phyloP scores from a whole-genome alignment of 495 filamentous ascomycete species.

The Zalerion maritima region DNA sequence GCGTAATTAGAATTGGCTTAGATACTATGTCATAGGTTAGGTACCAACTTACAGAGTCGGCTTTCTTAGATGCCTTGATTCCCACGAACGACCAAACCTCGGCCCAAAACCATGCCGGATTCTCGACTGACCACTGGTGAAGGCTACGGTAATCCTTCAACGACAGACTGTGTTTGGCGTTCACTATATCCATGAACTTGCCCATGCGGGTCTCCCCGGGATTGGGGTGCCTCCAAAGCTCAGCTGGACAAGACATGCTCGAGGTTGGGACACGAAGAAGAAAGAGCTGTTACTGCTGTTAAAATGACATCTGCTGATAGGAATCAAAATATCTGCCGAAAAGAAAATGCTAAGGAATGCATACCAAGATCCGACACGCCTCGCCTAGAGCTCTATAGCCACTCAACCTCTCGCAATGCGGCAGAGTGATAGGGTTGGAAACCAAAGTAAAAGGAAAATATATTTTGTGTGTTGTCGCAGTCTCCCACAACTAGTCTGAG shows the following conservation, averaged over 20 bases:
- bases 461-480: too few relatives aligned
- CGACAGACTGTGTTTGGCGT: constrained; percentile 45
- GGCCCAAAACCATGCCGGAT: constrained; percentile 67
- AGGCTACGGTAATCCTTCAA: constrained; percentile 54
- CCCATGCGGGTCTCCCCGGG: constrained; percentile 54
- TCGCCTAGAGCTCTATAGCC: too few relatives aligned
- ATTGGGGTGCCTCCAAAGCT: constrained; percentile 61
- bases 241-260: constrained; percentile 14
- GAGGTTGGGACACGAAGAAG: constrained; percentile 4
- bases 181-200: constrained; percentile 53
- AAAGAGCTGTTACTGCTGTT: too few relatives aligned
- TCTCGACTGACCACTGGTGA: constrained; percentile 69
- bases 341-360: too few relatives aligned
- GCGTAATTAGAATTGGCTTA: constrained; percentile 3
- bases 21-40: constrained; percentile 4
- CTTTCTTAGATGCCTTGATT: constrained; percentile 51
- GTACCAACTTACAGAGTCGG: constrained; percentile 36
- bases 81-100: constrained; percentile 72
- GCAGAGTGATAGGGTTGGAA: too few relatives aligned
- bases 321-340: too few relatives aligned
- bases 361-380: too few relatives aligned
- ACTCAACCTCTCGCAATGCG: too few relatives aligned
- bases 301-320: too few relatives aligned
- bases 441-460: too few relatives aligned
- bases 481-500: too few relatives aligned